These are phyloP conservation scores for Lepidium didymum DNA, from an alignment of 345 rosid genomes.

Conservation along the genomic window DNA sequence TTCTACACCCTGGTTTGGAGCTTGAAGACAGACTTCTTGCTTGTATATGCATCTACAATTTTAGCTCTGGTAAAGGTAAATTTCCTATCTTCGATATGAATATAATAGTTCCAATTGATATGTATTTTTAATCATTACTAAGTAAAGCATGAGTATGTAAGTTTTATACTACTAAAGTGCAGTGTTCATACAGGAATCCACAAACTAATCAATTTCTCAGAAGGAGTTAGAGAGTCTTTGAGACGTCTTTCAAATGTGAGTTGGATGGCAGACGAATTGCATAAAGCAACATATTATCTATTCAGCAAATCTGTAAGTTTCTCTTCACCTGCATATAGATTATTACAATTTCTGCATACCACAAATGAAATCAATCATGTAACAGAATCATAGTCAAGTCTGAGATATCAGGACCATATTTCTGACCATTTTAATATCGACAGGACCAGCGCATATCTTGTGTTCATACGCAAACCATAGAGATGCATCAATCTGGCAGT, in stretches of 20 bases:
- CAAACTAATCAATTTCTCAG: constrained; percentile 66
- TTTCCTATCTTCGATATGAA: not conserved
- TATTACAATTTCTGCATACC: not conserved
- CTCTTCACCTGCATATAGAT: not conserved
- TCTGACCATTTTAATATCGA: not conserved
- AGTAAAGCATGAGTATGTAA: not conserved
- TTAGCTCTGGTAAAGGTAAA: constrained; percentile 81
- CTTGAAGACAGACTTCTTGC: constrained; percentile 83
- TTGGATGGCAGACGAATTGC: constrained; percentile 97
- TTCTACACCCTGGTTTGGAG: constrained; percentile 77
- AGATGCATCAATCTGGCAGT: constrained; percentile 45
- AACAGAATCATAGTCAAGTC: not conserved
- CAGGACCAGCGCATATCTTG: constrained; percentile 80
- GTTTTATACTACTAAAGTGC: constrained; percentile 9
- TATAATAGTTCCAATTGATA: not conserved
- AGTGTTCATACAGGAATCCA: constrained; percentile 54
- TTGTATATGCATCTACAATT: constrained; percentile 79
- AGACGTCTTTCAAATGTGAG: constrained; percentile 77
- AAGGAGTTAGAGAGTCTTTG: constrained; percentile 79
- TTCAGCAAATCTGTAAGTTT: constrained; percentile 67
- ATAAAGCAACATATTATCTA: constrained; percentile 72
- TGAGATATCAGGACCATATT: not conserved
- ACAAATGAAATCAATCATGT: not conserved
- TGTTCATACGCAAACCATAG: constrained; percentile 84
- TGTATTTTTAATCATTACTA: not conserved